Conservation (phyloP, 1,284 basidiomycete genomes). For the Ceratobasidium sp. region DNA sequence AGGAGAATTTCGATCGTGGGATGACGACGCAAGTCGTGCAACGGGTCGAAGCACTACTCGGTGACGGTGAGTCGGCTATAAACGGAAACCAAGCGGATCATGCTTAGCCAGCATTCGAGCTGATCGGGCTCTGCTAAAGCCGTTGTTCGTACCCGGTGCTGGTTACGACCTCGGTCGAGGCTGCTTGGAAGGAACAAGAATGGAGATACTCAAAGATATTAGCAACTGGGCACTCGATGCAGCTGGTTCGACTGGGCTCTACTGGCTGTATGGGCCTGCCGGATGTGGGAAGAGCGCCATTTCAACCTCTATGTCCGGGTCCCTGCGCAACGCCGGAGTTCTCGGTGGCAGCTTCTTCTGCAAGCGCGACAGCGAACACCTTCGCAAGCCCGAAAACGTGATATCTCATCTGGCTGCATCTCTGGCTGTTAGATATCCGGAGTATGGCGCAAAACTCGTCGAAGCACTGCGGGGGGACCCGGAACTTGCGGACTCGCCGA, state of each 20-base stretch:
- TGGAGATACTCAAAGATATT: background rate
- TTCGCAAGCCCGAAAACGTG: constrained; percentile 24
- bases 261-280: constrained; percentile 40
- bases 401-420: constrained; percentile 28
- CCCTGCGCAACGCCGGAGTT: background rate
- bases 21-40: constrained; percentile 2
- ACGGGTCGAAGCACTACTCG: background rate
- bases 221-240: background rate
- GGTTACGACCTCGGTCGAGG: background rate
- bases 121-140: background rate
- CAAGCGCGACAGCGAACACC: constrained; percentile 45
- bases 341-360: constrained; percentile 51
- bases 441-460: background rate
- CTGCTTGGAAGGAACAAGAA: constrained; percentile 16
- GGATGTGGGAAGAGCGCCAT: constrained; percentile 41
- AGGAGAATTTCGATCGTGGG: constrained; percentile 1
- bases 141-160: background rate
- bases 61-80: background rate
- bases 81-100: background rate
- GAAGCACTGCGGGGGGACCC: background rate
- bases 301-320: constrained; percentile 18
- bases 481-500: background rate
- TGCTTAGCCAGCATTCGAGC: background rate
- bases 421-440: background rate
- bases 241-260: background rate